Conservation (phyloP, 129 eudicot genomes). For the Flaveria trinervia region DNA sequence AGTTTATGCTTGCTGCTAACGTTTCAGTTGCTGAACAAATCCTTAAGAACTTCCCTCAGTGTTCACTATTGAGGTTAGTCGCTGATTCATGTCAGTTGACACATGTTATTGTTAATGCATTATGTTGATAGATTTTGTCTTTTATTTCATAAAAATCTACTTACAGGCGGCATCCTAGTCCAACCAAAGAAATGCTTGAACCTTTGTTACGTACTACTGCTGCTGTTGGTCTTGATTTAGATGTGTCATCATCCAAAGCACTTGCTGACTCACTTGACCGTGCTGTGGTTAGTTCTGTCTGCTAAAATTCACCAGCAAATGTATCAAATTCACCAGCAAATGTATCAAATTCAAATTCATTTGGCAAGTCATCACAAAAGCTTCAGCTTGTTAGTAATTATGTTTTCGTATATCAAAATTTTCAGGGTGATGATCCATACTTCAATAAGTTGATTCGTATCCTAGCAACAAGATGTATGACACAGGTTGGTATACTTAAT, state of each 20-base stretch:
- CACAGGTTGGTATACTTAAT: slow-evolving; percentile 61
- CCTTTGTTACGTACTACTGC: slow-evolving; percentile 92
- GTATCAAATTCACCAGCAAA: neutral
- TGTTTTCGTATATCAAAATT: neutral
- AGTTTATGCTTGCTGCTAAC: slow-evolving; percentile 99
- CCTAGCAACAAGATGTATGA: slow-evolving; percentile 96
- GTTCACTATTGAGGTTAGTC: slow-evolving; percentile 72
- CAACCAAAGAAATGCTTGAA: slow-evolving; percentile 97
- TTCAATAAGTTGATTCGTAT: slow-evolving; percentile 93
- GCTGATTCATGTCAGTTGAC: neutral
- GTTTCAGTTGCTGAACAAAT: slow-evolving; percentile 87
- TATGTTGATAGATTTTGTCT: neutral
- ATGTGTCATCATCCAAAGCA: slow-evolving; percentile 91
- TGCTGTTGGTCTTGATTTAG: slow-evolving; percentile 81
- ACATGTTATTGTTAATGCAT: neutral
- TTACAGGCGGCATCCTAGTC: slow-evolving; percentile 95
- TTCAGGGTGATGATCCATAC: slow-evolving; percentile 89
- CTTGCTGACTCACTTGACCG: slow-evolving; percentile 97
- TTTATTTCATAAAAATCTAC: neutral
- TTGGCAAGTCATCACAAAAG: slow-evolving; percentile 1
- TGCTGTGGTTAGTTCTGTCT: slow-evolving; percentile 67
- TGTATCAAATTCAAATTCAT: neutral
- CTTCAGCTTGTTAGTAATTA: neutral
- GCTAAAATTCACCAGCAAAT: neutral
- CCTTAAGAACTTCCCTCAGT: slow-evolving; percentile 71